Percentiles rank a stretch among this genome's conserved stretches.
Conservation (phyloP, 2,329 filamentous ascomycete genomes). For the Lachnellula suecica region DNA sequence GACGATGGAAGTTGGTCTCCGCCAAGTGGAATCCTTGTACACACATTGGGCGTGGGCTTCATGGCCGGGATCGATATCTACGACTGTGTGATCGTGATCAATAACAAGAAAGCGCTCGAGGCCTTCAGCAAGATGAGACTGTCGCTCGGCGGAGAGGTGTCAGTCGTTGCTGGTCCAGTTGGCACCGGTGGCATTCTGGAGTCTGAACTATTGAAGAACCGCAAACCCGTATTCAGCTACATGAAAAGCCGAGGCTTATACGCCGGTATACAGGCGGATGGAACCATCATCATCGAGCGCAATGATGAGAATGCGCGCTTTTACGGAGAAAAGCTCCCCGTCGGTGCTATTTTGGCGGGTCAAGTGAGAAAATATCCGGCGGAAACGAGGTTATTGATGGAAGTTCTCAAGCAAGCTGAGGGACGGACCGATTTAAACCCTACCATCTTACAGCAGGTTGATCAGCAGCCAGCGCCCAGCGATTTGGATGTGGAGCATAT, state of each 20-base stretch:
- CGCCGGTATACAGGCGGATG: slow-evolving; percentile 80
- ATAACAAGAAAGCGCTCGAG: slow-evolving; percentile 78
- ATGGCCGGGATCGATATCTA: slow-evolving; percentile 92
- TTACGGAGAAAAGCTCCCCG: slow-evolving; percentile 65
- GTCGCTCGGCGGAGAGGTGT: slow-evolving; percentile 79
- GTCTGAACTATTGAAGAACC: slow-evolving; percentile 45
- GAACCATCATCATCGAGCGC: slow-evolving; percentile 79
- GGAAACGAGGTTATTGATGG: slow-evolving; percentile 43
- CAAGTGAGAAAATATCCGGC: slow-evolving; percentile 16
- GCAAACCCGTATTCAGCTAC: slow-evolving; percentile 75
- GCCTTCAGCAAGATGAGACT: slow-evolving; percentile 77
- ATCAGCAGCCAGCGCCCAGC: slow-evolving; percentile 7
- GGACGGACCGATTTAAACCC: slow-evolving; percentile 68
- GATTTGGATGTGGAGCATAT: slow-evolving; percentile 10
- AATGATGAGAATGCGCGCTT: slow-evolving; percentile 83
- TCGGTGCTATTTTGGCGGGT: slow-evolving; percentile 53
- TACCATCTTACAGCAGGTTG: slow-evolving; percentile 38
- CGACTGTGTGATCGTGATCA: slow-evolving; percentile 91
- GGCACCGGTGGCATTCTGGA: slow-evolving; percentile 61
- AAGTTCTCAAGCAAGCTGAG: slow-evolving; percentile 84
- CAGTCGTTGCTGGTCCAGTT: slow-evolving; percentile 73
- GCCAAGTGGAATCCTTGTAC: slow-evolving; percentile 84
- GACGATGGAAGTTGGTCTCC: slow-evolving; percentile 89
- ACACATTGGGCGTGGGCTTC: slow-evolving; percentile 86
- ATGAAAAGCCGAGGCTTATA: slow-evolving; percentile 87